These are phyloP conservation scores for Dimargaris cristalligena DNA, from an alignment of 192 early-diverging fungal species.

Conservation along the genomic window DNA sequence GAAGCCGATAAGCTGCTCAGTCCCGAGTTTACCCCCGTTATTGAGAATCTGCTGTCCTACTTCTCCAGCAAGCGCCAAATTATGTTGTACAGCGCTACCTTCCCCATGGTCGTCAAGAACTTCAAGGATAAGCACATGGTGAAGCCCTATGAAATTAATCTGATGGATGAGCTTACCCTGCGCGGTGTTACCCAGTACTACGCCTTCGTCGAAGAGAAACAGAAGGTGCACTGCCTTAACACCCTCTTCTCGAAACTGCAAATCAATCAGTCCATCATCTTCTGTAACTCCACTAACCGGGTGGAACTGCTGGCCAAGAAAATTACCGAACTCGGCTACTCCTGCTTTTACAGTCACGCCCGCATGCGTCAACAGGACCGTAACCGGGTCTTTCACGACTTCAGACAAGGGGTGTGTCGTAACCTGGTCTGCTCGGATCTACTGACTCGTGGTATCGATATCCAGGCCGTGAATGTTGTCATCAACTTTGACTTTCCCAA, in stretches of 20 bases:
- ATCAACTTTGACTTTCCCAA: slow-evolving; percentile 99
- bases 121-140: slow-evolving; percentile 95
- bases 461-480: slow-evolving; percentile 98
- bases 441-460: slow-evolving; percentile 96
- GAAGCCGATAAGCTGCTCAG: slow-evolving; percentile 98
- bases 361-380: slow-evolving; percentile 96
- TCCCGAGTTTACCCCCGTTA: slow-evolving; percentile 96
- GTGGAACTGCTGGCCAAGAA: slow-evolving; percentile 98
- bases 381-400: slow-evolving; percentile 99
- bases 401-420: slow-evolving; percentile 92
- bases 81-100: slow-evolving; percentile 92
- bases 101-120: slow-evolving; percentile 91
- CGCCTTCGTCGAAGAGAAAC: slow-evolving; percentile 95
- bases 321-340: slow-evolving; percentile 99
- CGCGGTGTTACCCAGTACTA: slow-evolving; percentile 98
- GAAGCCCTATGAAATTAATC: slow-evolving; percentile 97
- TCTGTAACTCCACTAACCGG: slow-evolving; percentile 98
- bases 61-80: slow-evolving; percentile 84
- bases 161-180: slow-evolving; percentile 98
- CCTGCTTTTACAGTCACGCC: slow-evolving; percentile 98
- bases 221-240: slow-evolving; percentile 93
- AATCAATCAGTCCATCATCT: slow-evolving; percentile 99
- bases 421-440: slow-evolving; percentile 97
- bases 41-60: slow-evolving; percentile 88
- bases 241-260: slow-evolving; percentile 96